These are phyloP conservation scores for Xylariaceae sp. DNA, from an alignment of 2,329 filamentous ascomycete genomes.

Conservation along the genomic window DNA sequence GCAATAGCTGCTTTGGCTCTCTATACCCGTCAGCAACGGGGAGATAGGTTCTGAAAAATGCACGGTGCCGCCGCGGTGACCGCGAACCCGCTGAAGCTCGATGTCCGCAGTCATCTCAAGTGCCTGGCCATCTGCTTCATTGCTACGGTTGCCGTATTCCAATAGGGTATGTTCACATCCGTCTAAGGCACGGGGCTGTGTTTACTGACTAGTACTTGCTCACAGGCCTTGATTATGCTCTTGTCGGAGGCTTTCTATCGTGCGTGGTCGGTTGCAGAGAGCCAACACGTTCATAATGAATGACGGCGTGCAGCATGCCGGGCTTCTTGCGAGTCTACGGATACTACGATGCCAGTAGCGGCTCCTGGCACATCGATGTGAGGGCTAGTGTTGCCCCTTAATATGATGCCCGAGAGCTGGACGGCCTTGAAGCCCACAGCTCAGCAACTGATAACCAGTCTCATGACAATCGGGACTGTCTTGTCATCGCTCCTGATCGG, in stretches of 20 bases:
- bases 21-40: too few relatives aligned
- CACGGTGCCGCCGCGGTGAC: conserved; percentile 15
- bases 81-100: conserved; percentile 22
- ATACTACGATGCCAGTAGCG: conserved; percentile 18
- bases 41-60: too few relatives aligned
- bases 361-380: conserved; percentile 24
- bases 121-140: conserved; percentile 22
- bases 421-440: conserved; percentile 17
- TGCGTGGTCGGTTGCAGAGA: conserved; percentile 5
- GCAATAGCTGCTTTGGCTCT: too few relatives aligned
- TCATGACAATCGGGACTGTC: conserved; percentile 28
- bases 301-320: conserved; percentile 18
- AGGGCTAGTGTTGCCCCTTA: neutral
- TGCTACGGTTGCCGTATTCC: conserved; percentile 25
- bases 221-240: conserved; percentile 25
- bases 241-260: conserved; percentile 27
- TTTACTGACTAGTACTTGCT: too few relatives aligned
- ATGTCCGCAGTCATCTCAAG: conserved; percentile 22
- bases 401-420: conserved; percentile 2
- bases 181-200: neutral
- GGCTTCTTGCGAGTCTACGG: conserved; percentile 28
- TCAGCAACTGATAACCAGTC: conserved; percentile 27
- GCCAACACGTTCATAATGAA: too few relatives aligned
- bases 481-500: conserved; percentile 24
- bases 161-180: conserved; percentile 18